A percentile compares a stretch with the other conserved stretches of the same genome.
Evolutionary conservation across 257 asterid genomes (phyloP).

Genomic region (Solanum gracilifrons): DNA sequence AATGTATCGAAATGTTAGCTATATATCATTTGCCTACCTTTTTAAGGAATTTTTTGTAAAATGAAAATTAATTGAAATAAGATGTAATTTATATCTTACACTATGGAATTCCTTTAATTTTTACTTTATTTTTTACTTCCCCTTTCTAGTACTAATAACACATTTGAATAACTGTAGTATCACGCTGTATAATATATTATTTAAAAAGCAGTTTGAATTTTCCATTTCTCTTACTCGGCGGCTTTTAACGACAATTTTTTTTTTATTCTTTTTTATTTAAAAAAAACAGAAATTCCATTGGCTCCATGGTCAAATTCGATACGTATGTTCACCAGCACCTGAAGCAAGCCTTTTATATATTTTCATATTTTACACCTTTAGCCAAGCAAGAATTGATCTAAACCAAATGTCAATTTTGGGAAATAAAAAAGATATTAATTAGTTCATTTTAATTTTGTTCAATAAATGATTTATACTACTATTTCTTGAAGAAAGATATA

Average conservation of each 20-base stretch:
- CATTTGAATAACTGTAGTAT: no score
- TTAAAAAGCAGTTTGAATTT: neutral
- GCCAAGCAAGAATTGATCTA: neutral
- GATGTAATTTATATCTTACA: no score
- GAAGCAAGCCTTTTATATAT: neutral
- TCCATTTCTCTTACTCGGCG: neutral
- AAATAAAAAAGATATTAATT: neutral
- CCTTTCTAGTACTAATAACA: no score
- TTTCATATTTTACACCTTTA: neutral
- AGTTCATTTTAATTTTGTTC: neutral
- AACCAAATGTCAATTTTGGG: neutral
- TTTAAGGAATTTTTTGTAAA: no score
- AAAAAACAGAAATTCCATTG: neutral
- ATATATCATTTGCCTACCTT: no score
- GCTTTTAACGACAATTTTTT: neutral
- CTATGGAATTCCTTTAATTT: no score
- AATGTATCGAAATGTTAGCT: no score
- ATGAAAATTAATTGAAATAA: no score
- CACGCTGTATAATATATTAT: neutral
- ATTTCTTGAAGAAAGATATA: neutral
- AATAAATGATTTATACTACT: neutral
- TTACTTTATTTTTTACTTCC: no score
- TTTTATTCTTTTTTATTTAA: no score
- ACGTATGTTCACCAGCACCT: neutral
- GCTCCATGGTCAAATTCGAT: neutral